Conservation (phyloP, 106 monocot genomes). For the Cymbidium sinense region DNA sequence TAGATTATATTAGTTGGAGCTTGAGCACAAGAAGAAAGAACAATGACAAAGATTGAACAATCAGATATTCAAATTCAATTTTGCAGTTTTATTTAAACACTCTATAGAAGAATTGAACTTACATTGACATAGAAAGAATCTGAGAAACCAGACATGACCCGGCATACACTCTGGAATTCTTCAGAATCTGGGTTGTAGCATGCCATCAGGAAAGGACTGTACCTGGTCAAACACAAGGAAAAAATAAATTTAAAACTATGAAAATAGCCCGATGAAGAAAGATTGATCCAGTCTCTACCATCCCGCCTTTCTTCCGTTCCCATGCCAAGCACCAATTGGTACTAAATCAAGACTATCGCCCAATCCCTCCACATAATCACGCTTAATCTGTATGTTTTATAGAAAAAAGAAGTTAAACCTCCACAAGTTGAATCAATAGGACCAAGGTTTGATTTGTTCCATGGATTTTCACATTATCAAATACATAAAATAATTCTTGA, state of each 20-base stretch:
- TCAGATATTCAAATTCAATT: background rate
- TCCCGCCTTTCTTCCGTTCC: slow-evolving; percentile 95
- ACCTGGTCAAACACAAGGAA: slow-evolving; percentile 45
- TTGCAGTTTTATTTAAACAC: background rate
- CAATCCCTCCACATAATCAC: slow-evolving; percentile 87
- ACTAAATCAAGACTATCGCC: slow-evolving; percentile 93
- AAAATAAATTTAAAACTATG: background rate
- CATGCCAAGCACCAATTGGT: slow-evolving; percentile 96
- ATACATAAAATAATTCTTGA: background rate
- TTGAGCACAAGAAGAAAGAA: background rate
- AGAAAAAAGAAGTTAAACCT: background rate
- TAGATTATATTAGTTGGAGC: background rate
- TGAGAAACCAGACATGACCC: slow-evolving; percentile 96
- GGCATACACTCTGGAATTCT: slow-evolving; percentile 93
- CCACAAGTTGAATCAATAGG: background rate
- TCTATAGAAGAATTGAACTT: slow-evolving; percentile 8
- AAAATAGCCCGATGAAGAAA: slow-evolving; percentile 7
- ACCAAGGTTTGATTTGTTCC: background rate
- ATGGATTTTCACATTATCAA: background rate
- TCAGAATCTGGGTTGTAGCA: slow-evolving; percentile 87
- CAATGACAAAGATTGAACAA: background rate
- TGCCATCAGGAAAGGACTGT: slow-evolving; percentile 96
- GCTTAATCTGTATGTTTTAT: slow-evolving; percentile 58
- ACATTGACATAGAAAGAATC: slow-evolving; percentile 88
- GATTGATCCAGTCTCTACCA: slow-evolving; percentile 41